These are phyloP conservation scores for Eudorina sp. DNA, from an alignment of 139 green algal species.

Conservation along the genomic window DNA sequence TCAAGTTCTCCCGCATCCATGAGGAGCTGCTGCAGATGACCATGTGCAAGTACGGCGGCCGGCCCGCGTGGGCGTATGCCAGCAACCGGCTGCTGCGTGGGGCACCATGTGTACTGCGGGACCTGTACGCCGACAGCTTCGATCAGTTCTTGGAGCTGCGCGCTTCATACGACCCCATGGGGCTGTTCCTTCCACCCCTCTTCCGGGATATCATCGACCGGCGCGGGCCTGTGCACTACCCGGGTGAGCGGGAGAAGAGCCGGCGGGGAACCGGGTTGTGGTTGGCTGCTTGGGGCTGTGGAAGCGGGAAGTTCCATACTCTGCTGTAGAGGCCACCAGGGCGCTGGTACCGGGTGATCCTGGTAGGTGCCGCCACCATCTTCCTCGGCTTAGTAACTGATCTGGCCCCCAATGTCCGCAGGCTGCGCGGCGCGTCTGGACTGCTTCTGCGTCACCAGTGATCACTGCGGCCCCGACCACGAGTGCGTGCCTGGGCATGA, in stretches of 20 bases:
- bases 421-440: slow-evolving; percentile 44
- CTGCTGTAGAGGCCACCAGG: too few relatives aligned
- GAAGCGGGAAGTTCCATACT: too few relatives aligned
- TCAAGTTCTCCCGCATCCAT: slow-evolving; percentile 34
- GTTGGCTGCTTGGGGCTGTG: too few relatives aligned
- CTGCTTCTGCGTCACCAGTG: slow-evolving; percentile 48
- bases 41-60: slow-evolving; percentile 53
- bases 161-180: slow-evolving; percentile 30
- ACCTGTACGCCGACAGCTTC: slow-evolving; percentile 36
- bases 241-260: slow-evolving; percentile 28
- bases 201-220: slow-evolving; percentile 8
- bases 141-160: slow-evolving; percentile 49
- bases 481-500: slow-evolving; percentile 39
- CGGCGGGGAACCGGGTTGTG: too few relatives aligned
- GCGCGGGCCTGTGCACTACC: not conserved
- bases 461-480: slow-evolving; percentile 45
- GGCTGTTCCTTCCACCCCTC: slow-evolving; percentile 41
- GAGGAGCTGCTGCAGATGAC: slow-evolving; percentile 57
- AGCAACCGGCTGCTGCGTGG: slow-evolving; percentile 50
- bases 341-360: too few relatives aligned
- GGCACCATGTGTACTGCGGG: slow-evolving; percentile 38
- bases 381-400: too few relatives aligned
- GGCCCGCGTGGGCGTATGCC: slow-evolving; percentile 44
- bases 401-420: too few relatives aligned
- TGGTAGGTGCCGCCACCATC: too few relatives aligned